Evolutionary conservation across 2,329 filamentous ascomycete genomes (phyloP).

Genomic region (Paraconiothyrium sp.): DNA sequence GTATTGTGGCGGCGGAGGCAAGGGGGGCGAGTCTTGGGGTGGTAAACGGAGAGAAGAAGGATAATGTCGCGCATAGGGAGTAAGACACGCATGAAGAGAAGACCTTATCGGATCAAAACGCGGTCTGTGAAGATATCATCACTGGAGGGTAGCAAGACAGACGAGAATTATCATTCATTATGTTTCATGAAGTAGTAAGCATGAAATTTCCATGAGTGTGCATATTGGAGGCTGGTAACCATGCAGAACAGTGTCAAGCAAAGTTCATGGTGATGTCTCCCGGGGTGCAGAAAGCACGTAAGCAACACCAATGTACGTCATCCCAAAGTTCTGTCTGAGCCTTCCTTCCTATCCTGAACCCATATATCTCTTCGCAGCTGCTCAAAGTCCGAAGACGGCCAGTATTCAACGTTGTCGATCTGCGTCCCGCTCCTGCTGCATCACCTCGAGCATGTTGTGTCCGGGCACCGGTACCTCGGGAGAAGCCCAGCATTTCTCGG

Average conservation of each 20-base stretch:
- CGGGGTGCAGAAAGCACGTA: neutral
- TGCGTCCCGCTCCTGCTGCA: slow-evolving; percentile 1
- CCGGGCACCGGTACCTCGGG: slow-evolving; percentile 11
- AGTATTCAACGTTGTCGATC: neutral
- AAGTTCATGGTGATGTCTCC: neutral
- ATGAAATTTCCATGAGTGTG: neutral
- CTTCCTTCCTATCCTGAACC: too few species aligned
- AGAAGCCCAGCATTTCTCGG: neutral
- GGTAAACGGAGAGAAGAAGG: slow-evolving; percentile 1
- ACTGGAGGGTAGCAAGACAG: neutral
- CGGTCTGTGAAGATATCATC: neutral
- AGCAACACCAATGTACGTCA: neutral
- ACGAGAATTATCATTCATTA: neutral
- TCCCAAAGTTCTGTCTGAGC: too few species aligned
- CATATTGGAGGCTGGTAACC: neutral
- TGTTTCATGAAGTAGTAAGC: neutral
- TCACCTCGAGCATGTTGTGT: slow-evolving; percentile 11
- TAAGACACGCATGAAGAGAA: neutral
- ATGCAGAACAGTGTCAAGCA: neutral
- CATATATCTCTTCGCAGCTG: too few species aligned
- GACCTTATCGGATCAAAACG: neutral
- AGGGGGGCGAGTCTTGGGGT: neutral
- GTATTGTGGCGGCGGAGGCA: slow-evolving; percentile 20
- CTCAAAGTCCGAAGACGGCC: too few species aligned
- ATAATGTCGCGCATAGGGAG: slow-evolving; percentile 13